Base-by-base conservation (phyloP, 208 protist species). In the Leishmania gerbilli region DNA sequence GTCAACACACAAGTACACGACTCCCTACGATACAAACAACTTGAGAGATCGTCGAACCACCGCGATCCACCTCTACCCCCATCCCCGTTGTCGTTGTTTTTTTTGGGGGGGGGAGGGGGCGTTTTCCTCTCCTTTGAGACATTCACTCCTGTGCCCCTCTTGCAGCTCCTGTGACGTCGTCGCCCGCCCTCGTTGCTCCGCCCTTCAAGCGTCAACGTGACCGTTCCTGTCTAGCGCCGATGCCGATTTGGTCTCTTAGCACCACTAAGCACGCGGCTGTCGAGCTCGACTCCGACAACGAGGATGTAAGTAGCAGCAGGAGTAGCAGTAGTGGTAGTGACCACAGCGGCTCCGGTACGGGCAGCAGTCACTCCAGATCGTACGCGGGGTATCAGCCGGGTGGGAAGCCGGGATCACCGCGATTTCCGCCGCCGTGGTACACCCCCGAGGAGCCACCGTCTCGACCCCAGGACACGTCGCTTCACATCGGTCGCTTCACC, bases 221-320 rank as follows among this genome's bases (percentile, higher is more conserved):
- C 21, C 37, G 37, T 71, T 49, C 21, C 24, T 47, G 17, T 17
- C 40, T 47, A 21, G 51, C 8, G 34, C 13, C 31, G 51, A 85
- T 85, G 82, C 77, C 74, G 15, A 34, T 79, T 27, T 85, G 82
- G 82, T 31, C 60, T 31, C 74, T 74, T 9, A 69, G 65, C 64
- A 37, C 64, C 11, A 49, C 77, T 5, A 79, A 62, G 17, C 77
- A 64, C 1, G 13, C 40, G 40, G 45, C 77, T n/a, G 72, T 85
- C 6, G 77, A 85, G 72, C 77, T 85, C 31, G 45, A 71, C 55
- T 85, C 82, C 8, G 77, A 82, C 45, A 72, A 82, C 27, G 79
- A 81, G 49, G 74, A 78, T 62, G 37, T 55, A 8, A 55, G 69
- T 45, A 79, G 62, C 27, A 85, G 77, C 40, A 49, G 53, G 27